phyloP scores from a whole-genome alignment of 2,329 filamentous ascomycete species.

The Corinectria fuckeliana region DNA sequence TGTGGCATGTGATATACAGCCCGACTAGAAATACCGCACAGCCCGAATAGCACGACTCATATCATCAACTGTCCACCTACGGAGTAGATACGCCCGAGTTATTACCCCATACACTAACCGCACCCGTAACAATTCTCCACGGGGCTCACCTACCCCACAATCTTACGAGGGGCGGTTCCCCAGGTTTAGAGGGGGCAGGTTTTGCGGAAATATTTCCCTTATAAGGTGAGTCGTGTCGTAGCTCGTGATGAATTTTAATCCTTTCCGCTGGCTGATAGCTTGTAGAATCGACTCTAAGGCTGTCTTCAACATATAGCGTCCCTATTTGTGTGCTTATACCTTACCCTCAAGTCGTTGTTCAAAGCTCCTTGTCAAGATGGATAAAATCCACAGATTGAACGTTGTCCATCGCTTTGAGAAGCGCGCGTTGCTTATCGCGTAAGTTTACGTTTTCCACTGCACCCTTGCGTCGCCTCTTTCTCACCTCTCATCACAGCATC shows the following conservation, averaged over 20 bases:
- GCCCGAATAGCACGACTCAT: too few species aligned
- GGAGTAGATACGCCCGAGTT: too few species aligned
- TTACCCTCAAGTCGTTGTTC: background rate
- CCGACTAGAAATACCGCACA: too few species aligned
- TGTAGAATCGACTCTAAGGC: background rate
- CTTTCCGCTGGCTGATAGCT: background rate
- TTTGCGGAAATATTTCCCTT: background rate
- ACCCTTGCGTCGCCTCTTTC: background rate
- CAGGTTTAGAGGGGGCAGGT: background rate
- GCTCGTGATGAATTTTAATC: too few species aligned
- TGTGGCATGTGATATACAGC: too few species aligned
- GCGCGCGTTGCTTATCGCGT: slow-evolving; percentile 32
- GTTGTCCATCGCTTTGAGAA: slow-evolving; percentile 30
- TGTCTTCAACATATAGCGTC: background rate
- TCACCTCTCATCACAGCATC: background rate
- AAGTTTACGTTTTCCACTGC: background rate
- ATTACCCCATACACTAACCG: background rate
- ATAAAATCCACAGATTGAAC: slow-evolving; percentile 11
- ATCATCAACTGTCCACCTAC: too few species aligned
- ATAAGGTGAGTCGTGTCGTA: too few species aligned
- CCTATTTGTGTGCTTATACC: background rate
- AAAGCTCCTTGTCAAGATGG: background rate
- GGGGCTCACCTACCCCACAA: background rate
- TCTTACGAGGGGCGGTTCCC: background rate
- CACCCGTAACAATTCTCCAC: background rate